A percentile compares a stretch with the other conserved stretches of the same genome.
Evolutionary conservation across 352 stramenopile species (phyloP).

Genomic region (Blastocystis sp.): DNA sequence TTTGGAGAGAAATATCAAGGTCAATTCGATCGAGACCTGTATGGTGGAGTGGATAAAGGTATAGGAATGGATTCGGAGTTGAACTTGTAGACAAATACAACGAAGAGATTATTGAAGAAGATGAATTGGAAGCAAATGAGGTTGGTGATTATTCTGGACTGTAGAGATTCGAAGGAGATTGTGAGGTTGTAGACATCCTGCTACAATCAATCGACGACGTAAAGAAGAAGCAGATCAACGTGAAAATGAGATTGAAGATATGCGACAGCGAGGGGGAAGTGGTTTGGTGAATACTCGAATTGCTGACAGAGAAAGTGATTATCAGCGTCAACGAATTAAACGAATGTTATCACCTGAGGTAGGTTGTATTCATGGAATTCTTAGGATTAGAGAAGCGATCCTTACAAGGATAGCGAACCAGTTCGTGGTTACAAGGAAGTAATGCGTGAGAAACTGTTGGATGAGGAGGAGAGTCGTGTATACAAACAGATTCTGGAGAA

Average conservation of each 20-base stretch:
- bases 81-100: conserved; percentile 19
- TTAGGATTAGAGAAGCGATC: conserved; percentile 76
- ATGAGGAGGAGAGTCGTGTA: conserved; percentile 77
- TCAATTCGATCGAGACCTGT: conserved; percentile 59
- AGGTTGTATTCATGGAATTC: neutral
- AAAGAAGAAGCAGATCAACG: conserved; percentile 23
- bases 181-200: conserved; percentile 29
- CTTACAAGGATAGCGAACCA: conserved; percentile 78
- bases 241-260: conserved; percentile 57
- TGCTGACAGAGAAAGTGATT: conserved; percentile 82
- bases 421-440: conserved; percentile 76
- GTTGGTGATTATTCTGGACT: conserved; percentile 13
- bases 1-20: conserved; percentile 57
- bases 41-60: conserved; percentile 37
- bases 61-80: neutral
- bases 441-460: conserved; percentile 80
- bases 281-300: conserved; percentile 86
- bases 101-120: conserved; percentile 32
- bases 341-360: conserved; percentile 37
- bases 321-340: conserved; percentile 68
- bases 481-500: conserved; percentile 79
- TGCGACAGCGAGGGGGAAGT: conserved; percentile 75
- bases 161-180: neutral
- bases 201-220: conserved; percentile 16
- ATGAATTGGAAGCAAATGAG: conserved; percentile 27